These are phyloP conservation scores for Colletotrichum coccodes DNA, from an alignment of 2,329 filamentous ascomycete species.

Conservation along the genomic window DNA sequence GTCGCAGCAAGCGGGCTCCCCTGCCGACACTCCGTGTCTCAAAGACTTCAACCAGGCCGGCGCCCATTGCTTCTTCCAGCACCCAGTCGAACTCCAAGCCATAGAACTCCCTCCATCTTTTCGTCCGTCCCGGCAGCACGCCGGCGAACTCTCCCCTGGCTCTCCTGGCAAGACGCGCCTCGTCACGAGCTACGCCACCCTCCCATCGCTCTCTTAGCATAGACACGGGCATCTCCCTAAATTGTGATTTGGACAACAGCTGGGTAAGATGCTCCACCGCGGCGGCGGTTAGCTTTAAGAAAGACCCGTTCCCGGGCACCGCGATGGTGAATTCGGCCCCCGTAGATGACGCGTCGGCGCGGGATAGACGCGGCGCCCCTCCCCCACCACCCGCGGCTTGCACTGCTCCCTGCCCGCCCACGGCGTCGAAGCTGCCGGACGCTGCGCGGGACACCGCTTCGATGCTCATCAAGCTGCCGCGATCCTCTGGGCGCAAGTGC, in stretches of 20 bases:
- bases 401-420: constrained; percentile 74
- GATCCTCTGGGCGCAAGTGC: constrained; percentile 61
- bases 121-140: constrained; percentile 68
- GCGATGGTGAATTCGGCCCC: constrained; percentile 64
- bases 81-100: constrained; percentile 79
- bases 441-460: constrained; percentile 72
- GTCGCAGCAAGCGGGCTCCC: constrained; percentile 63
- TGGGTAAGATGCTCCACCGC: constrained; percentile 70
- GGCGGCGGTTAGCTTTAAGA: constrained; percentile 71
- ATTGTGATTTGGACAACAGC: constrained; percentile 67
- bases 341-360: constrained; percentile 29
- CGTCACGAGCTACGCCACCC: constrained; percentile 65
- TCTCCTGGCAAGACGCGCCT: constrained; percentile 58
- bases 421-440: constrained; percentile 74
- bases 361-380: constrained; percentile 45
- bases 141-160: constrained; percentile 66
- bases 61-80: constrained; percentile 75
- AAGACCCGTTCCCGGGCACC: constrained; percentile 73
- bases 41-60: constrained; percentile 78
- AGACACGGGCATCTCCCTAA: constrained; percentile 70
- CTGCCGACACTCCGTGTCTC: constrained; percentile 79
- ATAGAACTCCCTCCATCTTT: constrained; percentile 77
- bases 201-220: constrained; percentile 77
- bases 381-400: constrained; percentile 70
- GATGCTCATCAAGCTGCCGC: constrained; percentile 67